Conservation (phyloP, 2,329 filamentous ascomycete species). For the Esteya vermicola region DNA sequence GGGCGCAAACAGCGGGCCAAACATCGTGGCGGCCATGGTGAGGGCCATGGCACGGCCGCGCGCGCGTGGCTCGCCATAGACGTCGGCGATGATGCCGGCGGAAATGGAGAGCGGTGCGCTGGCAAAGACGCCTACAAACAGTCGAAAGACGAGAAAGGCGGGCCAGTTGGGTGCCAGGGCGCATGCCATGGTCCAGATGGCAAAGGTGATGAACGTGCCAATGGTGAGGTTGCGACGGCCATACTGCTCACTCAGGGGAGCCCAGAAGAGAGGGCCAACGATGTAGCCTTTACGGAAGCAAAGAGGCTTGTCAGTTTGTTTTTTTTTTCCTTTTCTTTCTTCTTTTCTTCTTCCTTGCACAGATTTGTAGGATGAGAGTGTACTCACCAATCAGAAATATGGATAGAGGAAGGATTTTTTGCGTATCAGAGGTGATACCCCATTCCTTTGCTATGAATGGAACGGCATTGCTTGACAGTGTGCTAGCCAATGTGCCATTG, state of each 20-base stretch:
- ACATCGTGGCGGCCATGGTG: constrained; percentile 45
- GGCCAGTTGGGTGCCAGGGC: constrained; percentile 38
- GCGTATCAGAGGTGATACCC: neutral
- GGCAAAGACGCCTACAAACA: constrained; percentile 35
- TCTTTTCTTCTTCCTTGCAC: neutral
- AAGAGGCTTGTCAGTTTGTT: neutral
- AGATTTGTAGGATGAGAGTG: too few relatives aligned
- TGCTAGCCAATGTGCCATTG: neutral
- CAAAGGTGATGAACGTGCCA: constrained; percentile 31
- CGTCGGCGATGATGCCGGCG: constrained; percentile 50
- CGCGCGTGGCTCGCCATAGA: constrained; percentile 40
- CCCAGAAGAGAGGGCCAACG: constrained; percentile 42
- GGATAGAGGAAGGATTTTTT: neutral
- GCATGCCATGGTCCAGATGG: constrained; percentile 39
- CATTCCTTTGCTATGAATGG: neutral
- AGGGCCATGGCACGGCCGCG: constrained; percentile 46
- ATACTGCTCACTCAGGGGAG: constrained; percentile 51
- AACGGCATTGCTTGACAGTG: neutral
- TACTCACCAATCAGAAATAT: neutral
- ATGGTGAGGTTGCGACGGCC: constrained; percentile 36
- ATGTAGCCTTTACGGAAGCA: constrained; percentile 8
- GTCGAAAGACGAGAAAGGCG: constrained; percentile 38
- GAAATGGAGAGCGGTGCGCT: constrained; percentile 48
- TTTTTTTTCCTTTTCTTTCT: neutral
- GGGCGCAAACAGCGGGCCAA: constrained; percentile 52